Percentiles rank a stretch among this genome's conserved stretches.
These are phyloP conservation scores for Colletotrichum shisoi DNA, from an alignment of 2,329 filamentous ascomycete genomes.

Conservation along the genomic window DNA sequence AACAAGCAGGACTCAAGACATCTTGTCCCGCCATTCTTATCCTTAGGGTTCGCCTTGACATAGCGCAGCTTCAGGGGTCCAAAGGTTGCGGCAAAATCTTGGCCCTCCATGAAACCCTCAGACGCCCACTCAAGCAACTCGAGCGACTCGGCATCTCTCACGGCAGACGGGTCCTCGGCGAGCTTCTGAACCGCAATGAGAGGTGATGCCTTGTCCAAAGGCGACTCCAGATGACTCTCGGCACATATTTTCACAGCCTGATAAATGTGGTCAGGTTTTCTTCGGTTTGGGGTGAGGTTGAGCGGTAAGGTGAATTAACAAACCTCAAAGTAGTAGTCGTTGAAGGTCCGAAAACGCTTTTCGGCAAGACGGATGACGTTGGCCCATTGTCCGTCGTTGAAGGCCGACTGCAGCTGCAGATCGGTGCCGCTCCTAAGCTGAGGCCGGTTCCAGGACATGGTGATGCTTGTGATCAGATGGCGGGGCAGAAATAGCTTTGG, in stretches of 20 bases:
- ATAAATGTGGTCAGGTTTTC: conserved; percentile 2
- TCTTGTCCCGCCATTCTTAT: conserved; percentile 51
- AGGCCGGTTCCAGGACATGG: conserved; percentile 43
- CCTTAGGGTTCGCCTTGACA: conserved; percentile 62
- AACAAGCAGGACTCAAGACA: conserved; percentile 63
- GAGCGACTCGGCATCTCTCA: conserved; percentile 60
- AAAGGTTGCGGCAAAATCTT: conserved; percentile 57
- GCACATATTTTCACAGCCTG: conserved; percentile 60
- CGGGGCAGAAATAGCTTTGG: conserved; percentile 39
- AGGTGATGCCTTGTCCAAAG: conserved; percentile 55
- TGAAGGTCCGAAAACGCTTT: conserved; percentile 57
- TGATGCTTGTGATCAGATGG: conserved; percentile 42
- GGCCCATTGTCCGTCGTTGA: conserved; percentile 63
- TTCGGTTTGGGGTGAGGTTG: not conserved
- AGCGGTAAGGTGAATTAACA: conserved; percentile 35
- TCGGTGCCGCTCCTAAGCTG: conserved; percentile 61
- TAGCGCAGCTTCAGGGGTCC: conserved; percentile 60
- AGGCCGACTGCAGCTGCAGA: conserved; percentile 64
- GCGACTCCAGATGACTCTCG: conserved; percentile 61
- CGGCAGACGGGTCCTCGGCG: conserved; percentile 55
- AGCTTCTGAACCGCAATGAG: conserved; percentile 56
- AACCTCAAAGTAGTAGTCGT: conserved; percentile 66
- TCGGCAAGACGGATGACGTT: conserved; percentile 61
- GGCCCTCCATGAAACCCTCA: conserved; percentile 49
- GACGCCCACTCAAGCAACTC: conserved; percentile 65